These are phyloP conservation scores for Suhomyces bribrorum DNA, from an alignment of 1,139 yeast genomes.

Conservation along the genomic window DNA sequence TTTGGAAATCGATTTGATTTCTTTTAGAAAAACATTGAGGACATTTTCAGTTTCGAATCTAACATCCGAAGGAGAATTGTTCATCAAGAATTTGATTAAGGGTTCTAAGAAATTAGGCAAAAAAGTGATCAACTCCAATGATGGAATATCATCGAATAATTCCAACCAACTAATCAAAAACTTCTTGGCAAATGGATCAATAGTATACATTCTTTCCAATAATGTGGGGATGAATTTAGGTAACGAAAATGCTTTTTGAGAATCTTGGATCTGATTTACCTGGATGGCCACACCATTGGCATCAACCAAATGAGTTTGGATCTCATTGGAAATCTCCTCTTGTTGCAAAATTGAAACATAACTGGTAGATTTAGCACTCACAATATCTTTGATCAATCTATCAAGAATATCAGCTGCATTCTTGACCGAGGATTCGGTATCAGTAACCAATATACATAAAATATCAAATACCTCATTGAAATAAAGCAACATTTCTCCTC, in stretches of 20 bases:
- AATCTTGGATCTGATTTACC: conserved; percentile 60
- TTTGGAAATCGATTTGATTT: conserved; percentile 71
- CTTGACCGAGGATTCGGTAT: conserved; percentile 86
- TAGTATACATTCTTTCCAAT: conserved; percentile 86
- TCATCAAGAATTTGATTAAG: conserved; percentile 67
- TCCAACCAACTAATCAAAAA: conserved; percentile 93
- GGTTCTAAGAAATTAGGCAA: conserved; percentile 91
- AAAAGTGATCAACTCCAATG: conserved; percentile 81
- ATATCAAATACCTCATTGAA: conserved; percentile 96
- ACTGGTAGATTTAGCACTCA: conserved; percentile 90
- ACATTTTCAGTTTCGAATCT: conserved; percentile 81
- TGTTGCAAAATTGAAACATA: conserved; percentile 79
- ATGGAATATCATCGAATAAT: conserved; percentile 88
- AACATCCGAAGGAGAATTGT: conserved; percentile 86
- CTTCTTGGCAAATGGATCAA: conserved; percentile 89
- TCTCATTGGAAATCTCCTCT: conserved; percentile 46
- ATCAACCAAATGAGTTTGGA: conserved; percentile 47
- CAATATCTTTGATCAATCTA: conserved; percentile 88
- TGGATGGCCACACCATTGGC: conserved; percentile 60
- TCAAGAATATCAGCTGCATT: conserved; percentile 96
- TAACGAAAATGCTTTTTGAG: conserved; percentile 76
- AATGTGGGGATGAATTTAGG: conserved; percentile 88
- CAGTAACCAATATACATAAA: conserved; percentile 86
- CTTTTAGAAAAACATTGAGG: conserved; percentile 73
- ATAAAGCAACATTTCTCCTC: conserved; percentile 88